These are phyloP conservation scores for Rugosomyces carneus DNA, from an alignment of 1,284 basidiomycete genomes.

Conservation along the genomic window DNA sequence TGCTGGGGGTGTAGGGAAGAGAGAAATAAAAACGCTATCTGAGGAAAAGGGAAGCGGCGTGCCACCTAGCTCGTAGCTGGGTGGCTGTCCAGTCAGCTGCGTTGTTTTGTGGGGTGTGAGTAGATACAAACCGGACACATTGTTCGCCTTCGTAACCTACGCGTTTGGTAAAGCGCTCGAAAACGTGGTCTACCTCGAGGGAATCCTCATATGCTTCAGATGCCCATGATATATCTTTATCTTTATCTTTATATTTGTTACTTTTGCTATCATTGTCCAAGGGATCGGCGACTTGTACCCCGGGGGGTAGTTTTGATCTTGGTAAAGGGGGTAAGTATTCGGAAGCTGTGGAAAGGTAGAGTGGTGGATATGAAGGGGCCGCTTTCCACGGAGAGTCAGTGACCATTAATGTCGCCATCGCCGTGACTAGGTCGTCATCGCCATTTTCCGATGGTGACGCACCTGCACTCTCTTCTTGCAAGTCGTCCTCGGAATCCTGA, in stretches of 20 bases:
- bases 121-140: constrained; percentile 60
- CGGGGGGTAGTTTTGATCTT: constrained; percentile 40
- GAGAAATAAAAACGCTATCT: constrained; percentile 56
- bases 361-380: constrained; percentile 56
- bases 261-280: constrained; percentile 33
- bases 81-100: neutral
- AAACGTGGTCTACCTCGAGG: constrained; percentile 66
- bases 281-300: constrained; percentile 33
- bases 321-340: constrained; percentile 61
- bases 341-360: constrained; percentile 65
- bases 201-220: constrained; percentile 77
- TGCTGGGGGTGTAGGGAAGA: constrained; percentile 56
- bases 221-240: constrained; percentile 49
- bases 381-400: constrained; percentile 58
- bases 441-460: too few relatives aligned
- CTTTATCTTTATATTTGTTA: too few relatives aligned
- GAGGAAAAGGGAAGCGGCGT: constrained; percentile 69
- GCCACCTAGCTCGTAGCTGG: constrained; percentile 73
- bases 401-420: constrained; percentile 49
- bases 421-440: constrained; percentile 50
- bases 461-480: constrained; percentile 28
- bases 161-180: constrained; percentile 72
- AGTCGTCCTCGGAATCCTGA: constrained; percentile 29
- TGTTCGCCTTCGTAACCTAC: constrained; percentile 65
- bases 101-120: neutral